Evolutionary conservation across 73 alveolate species (phyloP), one percentile per base, ranked within the genome.

Genomic region (Uronychia binucleata): DNA sequence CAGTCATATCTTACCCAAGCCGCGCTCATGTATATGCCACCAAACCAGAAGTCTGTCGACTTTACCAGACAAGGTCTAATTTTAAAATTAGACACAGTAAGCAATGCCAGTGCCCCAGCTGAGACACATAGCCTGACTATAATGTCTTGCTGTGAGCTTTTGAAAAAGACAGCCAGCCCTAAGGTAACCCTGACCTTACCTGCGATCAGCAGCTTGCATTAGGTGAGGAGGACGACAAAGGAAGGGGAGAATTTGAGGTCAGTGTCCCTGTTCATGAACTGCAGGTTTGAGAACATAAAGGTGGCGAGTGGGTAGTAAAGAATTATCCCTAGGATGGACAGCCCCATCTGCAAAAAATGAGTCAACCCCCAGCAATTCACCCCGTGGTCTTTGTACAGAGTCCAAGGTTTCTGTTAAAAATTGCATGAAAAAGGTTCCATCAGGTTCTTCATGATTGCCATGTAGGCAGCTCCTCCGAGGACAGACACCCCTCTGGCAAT

Each of bases 251-350:
- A 89, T 78, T 86, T 89, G 28, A 89, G 59, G 75, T 89, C 94
- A 26, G 81, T 30, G 29, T 34, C 81, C 74, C 88, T 75, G 59
- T 89, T 75, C 60, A 67, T 33, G 80, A 75, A 89, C 57, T 83
- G 88, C 31, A 89, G 60, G 33, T 89, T 89, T 0, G 94, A 86
- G 77, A 75, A 89, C 82, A 89, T 33, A 35, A 89, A 76, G 32
- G 86, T 89, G 25, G 92, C 92, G 46, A 89, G 82, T 31, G 94
- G 94, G 83, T 89, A 89, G 84, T 84, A 89, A 25, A 89, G 31
- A 27, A 84, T 30, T 13, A 83, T 31, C 0, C 85, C 82, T 11
- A 85, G 31, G 28, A 85, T 31, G 0, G 89, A 88, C 1, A 89
- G 30, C n/a, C 46, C 80, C 33, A 86, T 27, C 58, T 86, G 80